Evolutionary conservation across 371 early-diverging fungal species (phyloP), one percentile per base, ranked within the genome.

Genomic region (Circinella minor): DNA sequence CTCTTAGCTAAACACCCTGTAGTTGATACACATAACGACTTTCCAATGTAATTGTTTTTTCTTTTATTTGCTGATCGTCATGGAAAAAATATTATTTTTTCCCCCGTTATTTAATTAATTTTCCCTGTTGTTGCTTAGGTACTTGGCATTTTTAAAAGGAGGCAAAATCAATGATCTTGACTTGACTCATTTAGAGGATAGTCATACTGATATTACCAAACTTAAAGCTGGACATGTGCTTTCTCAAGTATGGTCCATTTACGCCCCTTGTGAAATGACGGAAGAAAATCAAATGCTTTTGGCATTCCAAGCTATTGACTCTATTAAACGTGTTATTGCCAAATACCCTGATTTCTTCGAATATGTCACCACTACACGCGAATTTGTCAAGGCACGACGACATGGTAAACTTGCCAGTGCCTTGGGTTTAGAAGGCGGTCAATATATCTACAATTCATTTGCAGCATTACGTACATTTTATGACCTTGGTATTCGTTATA

Each of bases 371-470:
- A 76, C 73, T 4, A 76, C 86, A 3, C 72, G 74, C 27, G 85
- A 89, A 54, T 88, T 89, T 66, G 51, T 77, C 10, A 68, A 70
- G 15, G 86, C 87, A 7, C 71, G 75, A 27, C 66, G 76, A 14
- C 68, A 69, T 36, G 84, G 86, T 4, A 79, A 82, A 37, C 74
- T 92, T 60, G 89, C 89, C 4, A 86, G 86, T 7, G 78, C 89
- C 74, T 76, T 90, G 74, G 92, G 92, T 14, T 77, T 92, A 54
- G 92, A 92, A 71, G 91, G 91, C 37, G 90, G 86, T 3, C 92
- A 90, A 65, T 85, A 84, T 74, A 90, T 92, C 63, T 88, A 86
- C 67, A 84, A 77, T 63, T 88, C 88, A 4, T 70, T 89, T 74
- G 81, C 77, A 4, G 85, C 80, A 8, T 78, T 92, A 18, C 83